Base-by-base conservation (phyloP, 306 rosid genomes). In the Prunus mongolica region DNA sequence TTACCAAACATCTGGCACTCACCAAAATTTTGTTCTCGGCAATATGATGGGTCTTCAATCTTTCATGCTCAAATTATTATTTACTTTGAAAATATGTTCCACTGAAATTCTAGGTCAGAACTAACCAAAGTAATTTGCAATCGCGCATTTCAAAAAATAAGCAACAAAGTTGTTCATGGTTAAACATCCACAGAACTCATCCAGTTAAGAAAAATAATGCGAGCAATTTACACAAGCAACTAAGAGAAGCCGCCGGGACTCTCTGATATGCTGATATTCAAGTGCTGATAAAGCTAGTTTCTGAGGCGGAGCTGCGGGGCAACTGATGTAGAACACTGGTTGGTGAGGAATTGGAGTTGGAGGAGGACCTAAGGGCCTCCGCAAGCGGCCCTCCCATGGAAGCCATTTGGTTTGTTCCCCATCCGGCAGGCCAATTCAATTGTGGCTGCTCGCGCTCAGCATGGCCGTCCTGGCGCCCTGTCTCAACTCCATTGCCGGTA, bases 381-480 rank as follows among this genome's bases (percentile, higher is more conserved):
- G 98, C 99, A 22, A 96, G 96, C 54, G 98, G 99, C 12, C 98
- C 99, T 5, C 99, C 99, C 99, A 91, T 84, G 1, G 98, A 89
- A 64, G 91, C 82, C 89, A 88, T 92, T 45, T 86, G 99, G 84
- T 74, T 86, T 14, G 82, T 49, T 1, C 87, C 76, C 99, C 98
- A 93, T 0, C 90, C 96, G 1, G 84, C 82, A 0, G 87, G 89
- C 99, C 99, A 92, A 60, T 78, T 86, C 81, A 87, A 68, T 19
- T 87, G 98, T 2, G 79, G 71, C 44, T 87, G 89, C 70, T 60
- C 84, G 7, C 83, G 81, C 52, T 69, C 87, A 19, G 72, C 81
- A 30, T 79, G 84, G 47, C 78, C 84, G 71, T 64, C 77, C 69
- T 73, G 82, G 12, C 82, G 87, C 28, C 82, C 57, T 1, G 83